These are phyloP conservation scores for Aspergillus sp. DNA, from an alignment of 2,329 filamentous ascomycete genomes.

Conservation along the genomic window DNA sequence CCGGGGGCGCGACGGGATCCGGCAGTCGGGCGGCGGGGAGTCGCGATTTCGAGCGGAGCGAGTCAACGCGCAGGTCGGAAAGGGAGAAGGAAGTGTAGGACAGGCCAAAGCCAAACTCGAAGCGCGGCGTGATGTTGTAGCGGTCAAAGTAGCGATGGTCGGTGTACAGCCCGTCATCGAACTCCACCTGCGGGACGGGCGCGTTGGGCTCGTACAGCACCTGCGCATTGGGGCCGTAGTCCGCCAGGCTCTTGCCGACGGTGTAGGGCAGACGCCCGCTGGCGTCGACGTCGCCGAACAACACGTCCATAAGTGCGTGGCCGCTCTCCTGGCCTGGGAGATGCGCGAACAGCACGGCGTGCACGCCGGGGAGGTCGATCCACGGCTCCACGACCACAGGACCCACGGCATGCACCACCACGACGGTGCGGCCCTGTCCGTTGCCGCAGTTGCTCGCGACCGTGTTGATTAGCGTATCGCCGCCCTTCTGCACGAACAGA, in stretches of 20 bases:
- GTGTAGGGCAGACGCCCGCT: slow-evolving; percentile 87
- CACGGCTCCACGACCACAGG: slow-evolving; percentile 78
- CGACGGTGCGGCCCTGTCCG: slow-evolving; percentile 65
- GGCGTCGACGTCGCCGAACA: slow-evolving; percentile 75
- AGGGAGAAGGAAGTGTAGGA: slow-evolving; percentile 75
- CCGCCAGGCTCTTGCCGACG: slow-evolving; percentile 69
- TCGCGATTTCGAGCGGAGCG: slow-evolving; percentile 49
- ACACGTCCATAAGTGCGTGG: slow-evolving; percentile 73
- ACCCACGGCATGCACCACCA: slow-evolving; percentile 83
- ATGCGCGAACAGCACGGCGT: slow-evolving; percentile 78
- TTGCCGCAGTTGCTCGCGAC: slow-evolving; percentile 66
- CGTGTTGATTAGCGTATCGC: slow-evolving; percentile 70
- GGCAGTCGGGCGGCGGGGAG: slow-evolving; percentile 45
- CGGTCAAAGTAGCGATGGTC: slow-evolving; percentile 91
- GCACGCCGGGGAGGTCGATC: slow-evolving; percentile 74
- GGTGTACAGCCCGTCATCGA: slow-evolving; percentile 78
- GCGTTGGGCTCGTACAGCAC: slow-evolving; percentile 69
- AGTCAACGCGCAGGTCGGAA: slow-evolving; percentile 50
- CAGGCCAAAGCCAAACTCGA: slow-evolving; percentile 82
- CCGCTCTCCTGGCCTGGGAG: slow-evolving; percentile 86
- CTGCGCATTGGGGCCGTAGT: slow-evolving; percentile 72
- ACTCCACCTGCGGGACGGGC: slow-evolving; percentile 76
- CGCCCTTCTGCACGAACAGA: slow-evolving; percentile 69
- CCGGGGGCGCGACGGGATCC: slow-evolving; percentile 48
- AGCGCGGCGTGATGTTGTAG: slow-evolving; percentile 69